A percentile compares a stretch with the other conserved stretches of the same genome.
Conservation (phyloP, 1,139 yeast species). For the Yamadazyma triangularis region DNA sequence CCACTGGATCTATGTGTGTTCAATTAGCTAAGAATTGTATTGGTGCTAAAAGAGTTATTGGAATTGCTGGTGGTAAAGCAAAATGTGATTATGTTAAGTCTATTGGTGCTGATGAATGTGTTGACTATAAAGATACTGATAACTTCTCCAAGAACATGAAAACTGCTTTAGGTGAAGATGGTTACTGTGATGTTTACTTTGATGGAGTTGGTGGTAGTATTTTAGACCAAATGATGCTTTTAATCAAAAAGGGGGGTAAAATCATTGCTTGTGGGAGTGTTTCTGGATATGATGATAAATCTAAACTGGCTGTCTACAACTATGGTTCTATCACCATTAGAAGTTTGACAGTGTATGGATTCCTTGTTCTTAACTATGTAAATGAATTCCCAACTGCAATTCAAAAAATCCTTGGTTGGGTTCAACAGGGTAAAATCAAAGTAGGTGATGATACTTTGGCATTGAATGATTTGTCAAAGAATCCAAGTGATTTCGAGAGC, state of each 20-base stretch:
- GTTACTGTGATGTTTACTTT: slow-evolving; percentile 41
- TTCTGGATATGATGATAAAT: slow-evolving; percentile 49
- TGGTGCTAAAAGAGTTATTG: slow-evolving; percentile 56
- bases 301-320: slow-evolving; percentile 26
- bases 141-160: slow-evolving; percentile 39
- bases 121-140: slow-evolving; percentile 51
- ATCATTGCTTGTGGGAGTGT: slow-evolving; percentile 62
- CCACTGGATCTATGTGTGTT: slow-evolving; percentile 58
- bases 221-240: slow-evolving; percentile 42
- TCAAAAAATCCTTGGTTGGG: slow-evolving; percentile 24
- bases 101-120: slow-evolving; percentile 50
- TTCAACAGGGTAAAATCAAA: slow-evolving; percentile 39
- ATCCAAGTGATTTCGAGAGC: slow-evolving; percentile 17
- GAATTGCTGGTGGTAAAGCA: slow-evolving; percentile 58
- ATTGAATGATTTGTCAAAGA: slow-evolving; percentile 23
- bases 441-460: slow-evolving; percentile 17
- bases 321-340: slow-evolving; percentile 44
- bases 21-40: slow-evolving; percentile 55
- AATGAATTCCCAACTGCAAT: slow-evolving; percentile 33
- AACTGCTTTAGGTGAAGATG: slow-evolving; percentile 41
- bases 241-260: slow-evolving; percentile 38
- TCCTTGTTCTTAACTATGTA: slow-evolving; percentile 37
- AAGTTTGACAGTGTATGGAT: slow-evolving; percentile 47
- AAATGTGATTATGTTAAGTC: slow-evolving; percentile 53
- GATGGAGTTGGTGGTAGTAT: slow-evolving; percentile 66